Evolutionary conservation across 2,329 filamentous ascomycete species (phyloP).

Genomic region (Penicillium paneum): DNA sequence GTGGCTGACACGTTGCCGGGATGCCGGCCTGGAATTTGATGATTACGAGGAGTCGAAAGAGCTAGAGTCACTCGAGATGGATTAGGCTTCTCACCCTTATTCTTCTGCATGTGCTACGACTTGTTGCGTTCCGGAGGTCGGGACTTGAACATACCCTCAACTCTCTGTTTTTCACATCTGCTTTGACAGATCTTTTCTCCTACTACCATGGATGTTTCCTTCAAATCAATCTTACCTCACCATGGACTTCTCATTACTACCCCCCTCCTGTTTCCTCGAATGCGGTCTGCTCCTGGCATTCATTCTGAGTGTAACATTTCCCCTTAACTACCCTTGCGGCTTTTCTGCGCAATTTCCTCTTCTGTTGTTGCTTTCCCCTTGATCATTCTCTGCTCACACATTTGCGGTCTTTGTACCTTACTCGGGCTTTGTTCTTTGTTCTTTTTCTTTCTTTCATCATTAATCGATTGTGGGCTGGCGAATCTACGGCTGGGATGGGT

Average conservation of each 20-base stretch:
- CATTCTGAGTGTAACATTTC: neutral
- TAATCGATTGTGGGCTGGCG: conserved; percentile 29
- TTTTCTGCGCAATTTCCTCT: neutral
- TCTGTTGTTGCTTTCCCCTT: neutral
- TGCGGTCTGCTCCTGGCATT: neutral
- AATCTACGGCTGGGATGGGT: conserved; percentile 30
- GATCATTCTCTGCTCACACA: conserved; percentile 17
- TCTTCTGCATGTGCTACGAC: conserved; percentile 29
- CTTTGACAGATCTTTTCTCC: conserved; percentile 7
- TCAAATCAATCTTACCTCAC: neutral
- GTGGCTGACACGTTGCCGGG: conserved; percentile 48
- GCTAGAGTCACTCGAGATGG: conserved; percentile 37
- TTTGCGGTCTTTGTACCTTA: conserved; percentile 4
- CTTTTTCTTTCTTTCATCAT: conserved; percentile 23
- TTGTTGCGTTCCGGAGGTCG: conserved; percentile 21
- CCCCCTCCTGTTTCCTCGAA: neutral
- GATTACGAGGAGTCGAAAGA: conserved; percentile 47
- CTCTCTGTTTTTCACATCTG: conserved; percentile 14
- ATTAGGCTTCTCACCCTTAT: conserved; percentile 23
- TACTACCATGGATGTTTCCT: conserved; percentile 6
- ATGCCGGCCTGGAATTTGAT: conserved; percentile 49
- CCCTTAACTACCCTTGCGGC: neutral
- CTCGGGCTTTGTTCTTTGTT: conserved; percentile 10
- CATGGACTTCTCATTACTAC: neutral
- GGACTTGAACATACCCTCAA: conserved; percentile 29